Percentiles rank a stretch among this genome's conserved stretches.
phyloP scores from a whole-genome alignment of 805 yeast genomes.

The Starmerella geochares region DNA sequence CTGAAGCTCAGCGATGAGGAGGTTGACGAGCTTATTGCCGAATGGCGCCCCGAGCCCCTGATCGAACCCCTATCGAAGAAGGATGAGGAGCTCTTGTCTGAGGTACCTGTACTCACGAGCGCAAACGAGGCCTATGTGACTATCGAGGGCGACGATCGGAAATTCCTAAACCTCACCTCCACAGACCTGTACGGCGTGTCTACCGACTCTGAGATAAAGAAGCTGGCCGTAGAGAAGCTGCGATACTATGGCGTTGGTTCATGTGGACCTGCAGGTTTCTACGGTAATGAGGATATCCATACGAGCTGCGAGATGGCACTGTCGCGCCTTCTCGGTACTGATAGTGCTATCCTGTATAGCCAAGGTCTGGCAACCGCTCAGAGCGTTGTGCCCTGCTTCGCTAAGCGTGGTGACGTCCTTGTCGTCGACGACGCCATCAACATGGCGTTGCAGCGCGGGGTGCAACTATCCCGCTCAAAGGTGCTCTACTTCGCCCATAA shows the following conservation, averaged over 20 bases:
- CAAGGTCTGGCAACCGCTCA: conserved; percentile 84
- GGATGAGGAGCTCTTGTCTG: conserved; percentile 42
- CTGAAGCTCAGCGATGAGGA: conserved; percentile 47
- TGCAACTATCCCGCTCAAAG: conserved; percentile 74
- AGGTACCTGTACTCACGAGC: conserved; percentile 56
- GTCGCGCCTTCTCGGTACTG: conserved; percentile 65
- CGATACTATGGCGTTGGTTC: conserved; percentile 85
- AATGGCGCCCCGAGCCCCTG: conserved; percentile 87
- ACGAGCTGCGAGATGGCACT: conserved; percentile 65
- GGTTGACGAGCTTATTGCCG: conserved; percentile 70
- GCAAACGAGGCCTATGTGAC: conserved; percentile 38
- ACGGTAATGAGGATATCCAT: conserved; percentile 91
- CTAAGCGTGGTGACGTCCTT: conserved; percentile 88
- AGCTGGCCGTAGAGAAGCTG: conserved; percentile 50
- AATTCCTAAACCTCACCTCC: conserved; percentile 57
- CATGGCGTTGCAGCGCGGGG: conserved; percentile 76
- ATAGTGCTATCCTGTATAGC: conserved; percentile 74
- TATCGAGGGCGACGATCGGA: conserved; percentile 18
- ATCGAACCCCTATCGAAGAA: conserved; percentile 43
- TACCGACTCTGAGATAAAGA: conserved; percentile 37
- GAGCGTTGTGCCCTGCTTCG: conserved; percentile 83
- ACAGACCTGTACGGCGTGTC: conserved; percentile 62
- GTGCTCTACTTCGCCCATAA: conserved; percentile 75
- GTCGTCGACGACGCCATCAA: conserved; percentile 74
- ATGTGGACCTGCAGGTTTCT: conserved; percentile 96